phyloP scores from a whole-genome alignment of 2,329 filamentous ascomycete genomes.

The Sporothrix phasma region DNA sequence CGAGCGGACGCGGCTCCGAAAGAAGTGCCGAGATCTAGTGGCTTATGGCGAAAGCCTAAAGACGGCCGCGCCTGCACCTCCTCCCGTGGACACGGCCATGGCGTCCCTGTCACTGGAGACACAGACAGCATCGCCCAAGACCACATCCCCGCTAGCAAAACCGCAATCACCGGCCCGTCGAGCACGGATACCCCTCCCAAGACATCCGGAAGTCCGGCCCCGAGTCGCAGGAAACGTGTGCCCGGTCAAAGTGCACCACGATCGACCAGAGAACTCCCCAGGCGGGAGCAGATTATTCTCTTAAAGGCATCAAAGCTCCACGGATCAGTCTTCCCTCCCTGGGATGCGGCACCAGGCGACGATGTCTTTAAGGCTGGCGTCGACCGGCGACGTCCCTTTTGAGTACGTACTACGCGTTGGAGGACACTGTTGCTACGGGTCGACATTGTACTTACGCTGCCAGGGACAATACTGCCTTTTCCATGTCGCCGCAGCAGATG shows the following conservation, averaged over 20 bases:
- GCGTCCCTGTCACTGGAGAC: constrained; percentile 2
- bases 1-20: constrained; percentile 57
- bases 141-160: constrained; percentile 6
- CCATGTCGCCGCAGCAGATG: constrained; percentile 63
- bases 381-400: constrained; percentile 44
- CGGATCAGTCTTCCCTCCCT: constrained; percentile 74
- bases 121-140: constrained; percentile 3
- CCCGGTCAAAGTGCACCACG: constrained; percentile 24
- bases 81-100: constrained; percentile 7
- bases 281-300: constrained; percentile 65
- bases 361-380: constrained; percentile 50
- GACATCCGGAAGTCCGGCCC: neutral
- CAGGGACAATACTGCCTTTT: constrained; percentile 60
- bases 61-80: neutral
- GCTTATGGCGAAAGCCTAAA: constrained; percentile 70
- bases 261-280: constrained; percentile 52
- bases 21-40: constrained; percentile 61
- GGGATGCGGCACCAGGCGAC: constrained; percentile 54
- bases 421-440: too few species aligned
- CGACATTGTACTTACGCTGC: neutral
- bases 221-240: neutral
- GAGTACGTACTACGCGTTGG: constrained; percentile 39
- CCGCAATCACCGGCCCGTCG: constrained; percentile 12
- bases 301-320: constrained; percentile 70
- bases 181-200: neutral